Base-by-base conservation (phyloP, 805 yeast genomes). In the Hanseniaspora hatyaiensis region DNA sequence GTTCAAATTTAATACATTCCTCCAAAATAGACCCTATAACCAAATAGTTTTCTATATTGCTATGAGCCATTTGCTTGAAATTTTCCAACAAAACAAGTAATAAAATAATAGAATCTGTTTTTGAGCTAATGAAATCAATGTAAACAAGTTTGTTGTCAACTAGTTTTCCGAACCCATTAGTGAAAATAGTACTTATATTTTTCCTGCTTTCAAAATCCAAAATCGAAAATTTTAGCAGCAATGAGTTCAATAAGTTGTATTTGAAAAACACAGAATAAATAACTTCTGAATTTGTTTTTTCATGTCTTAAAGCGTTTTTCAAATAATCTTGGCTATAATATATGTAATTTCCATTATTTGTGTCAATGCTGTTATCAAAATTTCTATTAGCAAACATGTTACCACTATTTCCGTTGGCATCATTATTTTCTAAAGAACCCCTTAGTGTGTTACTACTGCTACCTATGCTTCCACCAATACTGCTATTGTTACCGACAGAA, bases 171-270 rank as follows among this genome's bases (percentile, higher is more conserved):
- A 92, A 71, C 34, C 94, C 70, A 4, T 85, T 78, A 52, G 79
- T 74, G 60, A 87, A 86, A 45, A 92, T 61, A 4, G 75, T 67
- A 4, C 77, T 72, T 13, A 86, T 89, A 55, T 84, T 92, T 57
- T 89, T 87, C 49, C 96, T 71, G 38, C 94, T 77, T 59, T 92
- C 97, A 64, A 92, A 88, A 53, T 86, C 96, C 49, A 92, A 70
- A 29, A 71, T 69, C n/a, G 66, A 66, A 49, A 92, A 66, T 56
- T 78, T 74, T 16, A 66, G 60, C 12, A 85, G 68, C 52, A 92
- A 64, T 19, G 70, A 69, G 53, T 73, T 74, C 29, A 92, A 71
- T 50, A 82, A 67, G 59, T 87, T 94, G 0, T 82, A 69, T 8
- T 73, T 47, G 28, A 47, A 47, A 34, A 47, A 47, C 2, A 23